These are phyloP conservation scores for Leccinum variicolor DNA, from an alignment of 768 basidiomycete genomes.

Conservation along the genomic window DNA sequence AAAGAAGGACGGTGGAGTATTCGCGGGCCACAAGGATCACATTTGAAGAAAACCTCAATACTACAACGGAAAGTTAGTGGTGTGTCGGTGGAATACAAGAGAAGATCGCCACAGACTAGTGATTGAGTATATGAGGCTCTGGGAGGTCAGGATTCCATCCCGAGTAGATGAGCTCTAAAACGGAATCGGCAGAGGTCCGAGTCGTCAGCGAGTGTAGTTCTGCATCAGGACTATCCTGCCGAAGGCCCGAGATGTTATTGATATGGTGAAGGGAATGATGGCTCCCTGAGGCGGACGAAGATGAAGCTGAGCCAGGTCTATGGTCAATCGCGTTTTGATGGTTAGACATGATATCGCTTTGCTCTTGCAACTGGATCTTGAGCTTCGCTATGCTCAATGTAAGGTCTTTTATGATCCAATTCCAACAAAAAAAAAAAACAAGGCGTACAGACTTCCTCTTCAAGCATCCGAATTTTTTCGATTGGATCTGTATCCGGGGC, in stretches of 20 bases:
- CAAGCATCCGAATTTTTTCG: conserved; percentile 73
- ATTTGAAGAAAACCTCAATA: conserved; percentile 84
- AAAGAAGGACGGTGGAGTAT: conserved; percentile 82
- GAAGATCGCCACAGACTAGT: conserved; percentile 55
- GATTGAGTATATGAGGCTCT: conserved; percentile 66
- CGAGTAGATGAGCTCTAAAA: conserved; percentile 65
- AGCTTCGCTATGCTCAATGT: conserved; percentile 48
- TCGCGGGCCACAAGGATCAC: conserved; percentile 83
- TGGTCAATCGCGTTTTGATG: conserved; percentile 15
- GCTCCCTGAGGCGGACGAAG: conserved; percentile 15
- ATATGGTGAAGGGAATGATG: conserved; percentile 1
- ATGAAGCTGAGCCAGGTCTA: conserved; percentile 20
- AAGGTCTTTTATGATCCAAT: conserved; percentile 5
- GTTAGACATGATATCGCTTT: conserved; percentile 34
- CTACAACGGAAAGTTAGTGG: conserved; percentile 36
- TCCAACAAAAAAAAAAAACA: not conserved
- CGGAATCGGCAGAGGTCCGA: conserved; percentile 45
- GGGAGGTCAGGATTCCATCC: conserved; percentile 89
- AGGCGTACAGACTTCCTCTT: conserved; percentile 69
- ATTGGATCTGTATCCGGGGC: conserved; percentile 76
- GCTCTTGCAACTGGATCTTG: conserved; percentile 58
- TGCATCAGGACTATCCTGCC: conserved; percentile 49
- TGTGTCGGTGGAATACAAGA: conserved; percentile 3
- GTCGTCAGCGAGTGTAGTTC: conserved; percentile 40
- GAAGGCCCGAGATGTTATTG: conserved; percentile 20